Percentiles rank a stretch among this genome's conserved stretches.
These are phyloP conservation scores for Leccinum pachyderme DNA, from an alignment of 1,284 basidiomycete genomes.

Conservation along the genomic window DNA sequence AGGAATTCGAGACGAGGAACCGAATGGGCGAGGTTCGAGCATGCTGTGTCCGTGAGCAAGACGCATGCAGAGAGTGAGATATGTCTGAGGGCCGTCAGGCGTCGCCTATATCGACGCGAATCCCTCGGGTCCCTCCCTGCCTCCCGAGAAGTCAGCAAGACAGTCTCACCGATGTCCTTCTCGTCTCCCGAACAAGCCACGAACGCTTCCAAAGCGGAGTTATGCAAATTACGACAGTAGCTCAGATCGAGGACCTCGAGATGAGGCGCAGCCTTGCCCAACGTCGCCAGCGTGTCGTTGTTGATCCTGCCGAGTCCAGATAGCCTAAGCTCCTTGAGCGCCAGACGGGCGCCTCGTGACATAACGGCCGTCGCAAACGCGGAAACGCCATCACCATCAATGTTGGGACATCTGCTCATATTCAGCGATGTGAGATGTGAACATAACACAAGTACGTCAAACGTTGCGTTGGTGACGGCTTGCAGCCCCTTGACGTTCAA, in stretches of 20 bases:
- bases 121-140: constrained; percentile 60
- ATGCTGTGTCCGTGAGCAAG: constrained; percentile 71
- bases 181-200: constrained; percentile 52
- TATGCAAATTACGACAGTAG: constrained; percentile 67
- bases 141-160: constrained; percentile 59
- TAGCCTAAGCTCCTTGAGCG: constrained; percentile 59
- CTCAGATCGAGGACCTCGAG: constrained; percentile 84
- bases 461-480: constrained; percentile 71
- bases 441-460: constrained; percentile 62
- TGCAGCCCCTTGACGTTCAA: constrained; percentile 68
- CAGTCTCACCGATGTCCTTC: constrained; percentile 34
- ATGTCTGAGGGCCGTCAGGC: constrained; percentile 74
- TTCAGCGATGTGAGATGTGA: constrained; percentile 62
- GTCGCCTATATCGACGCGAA: constrained; percentile 49
- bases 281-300: constrained; percentile 54
- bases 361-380: constrained; percentile 43
- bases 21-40: constrained; percentile 67
- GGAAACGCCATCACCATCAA: constrained; percentile 64
- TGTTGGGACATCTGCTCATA: constrained; percentile 68
- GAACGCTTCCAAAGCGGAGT: constrained; percentile 73
- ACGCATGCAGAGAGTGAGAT: constrained; percentile 76
- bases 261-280: constrained; percentile 65
- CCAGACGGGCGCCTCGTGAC: constrained; percentile 44
- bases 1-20: constrained; percentile 78
- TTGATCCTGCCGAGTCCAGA: constrained; percentile 63